Base-by-base conservation (phyloP, 306 rosid species). In the Prunus dulcis region DNA sequence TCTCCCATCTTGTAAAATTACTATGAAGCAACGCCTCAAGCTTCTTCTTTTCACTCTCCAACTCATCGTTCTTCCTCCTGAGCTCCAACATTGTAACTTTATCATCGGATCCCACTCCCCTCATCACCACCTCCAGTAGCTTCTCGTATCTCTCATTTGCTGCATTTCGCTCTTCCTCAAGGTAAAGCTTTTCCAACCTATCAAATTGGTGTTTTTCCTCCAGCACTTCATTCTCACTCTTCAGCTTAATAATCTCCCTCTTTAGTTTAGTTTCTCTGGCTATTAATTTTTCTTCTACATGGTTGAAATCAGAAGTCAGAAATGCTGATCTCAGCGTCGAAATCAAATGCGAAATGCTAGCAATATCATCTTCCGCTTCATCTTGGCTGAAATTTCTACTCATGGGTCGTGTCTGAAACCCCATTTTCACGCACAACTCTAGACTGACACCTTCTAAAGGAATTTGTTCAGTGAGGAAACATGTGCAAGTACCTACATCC, bases 401-500 rank as follows among this genome's bases (percentile, higher is more conserved):
- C 53, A 0, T 43, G 4, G 1, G 17, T 61, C 11, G 19, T 12
- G 10, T 15, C 57, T 8, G 14, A 9, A 28, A 19, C 72, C 3
- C 6, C 72, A 47, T 47, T 68, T 61, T n/a, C 28, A 56, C 11
- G 25, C 28, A 9, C 62, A 56, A 20, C 57, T 41, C 64, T 22
- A 15, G 30, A 22, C 6, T 14, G 25, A 50, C 71, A 47, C 86
- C 78, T 84, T 64, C 51, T 50, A 58, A 9, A 18, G 55, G 51
- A 66, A 81, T 61, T 67, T 76, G 67, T 73, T 34, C 47, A 65
- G n/a, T 73, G 63, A 83, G 66, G 52, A 74, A 83, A 74, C 71
- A 69, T 12, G 47, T 49, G 69, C n/a, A 71, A 45, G 28, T 49
- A 51, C 66, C 38, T 46, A 32, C 65, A 74, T 22, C 20, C 65